Percentiles rank a stretch among this genome's conserved stretches.
Evolutionary conservation across 805 yeast species (phyloP).

Genomic region (Barnettozyma pratensis): DNA sequence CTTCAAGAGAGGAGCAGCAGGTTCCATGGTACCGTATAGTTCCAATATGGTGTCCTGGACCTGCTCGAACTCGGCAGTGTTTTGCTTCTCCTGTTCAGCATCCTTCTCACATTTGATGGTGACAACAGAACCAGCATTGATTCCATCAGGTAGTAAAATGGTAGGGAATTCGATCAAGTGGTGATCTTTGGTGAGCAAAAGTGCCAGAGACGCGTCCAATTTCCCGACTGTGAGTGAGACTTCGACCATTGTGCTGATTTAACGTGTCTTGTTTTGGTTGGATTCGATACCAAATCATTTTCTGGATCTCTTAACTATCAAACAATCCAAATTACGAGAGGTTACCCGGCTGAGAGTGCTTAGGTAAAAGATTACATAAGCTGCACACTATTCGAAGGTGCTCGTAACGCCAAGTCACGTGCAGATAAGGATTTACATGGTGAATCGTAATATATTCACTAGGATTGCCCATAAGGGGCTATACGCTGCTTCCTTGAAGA

Average conservation of each 20-base stretch:
- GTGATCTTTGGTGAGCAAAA: conserved; percentile 85
- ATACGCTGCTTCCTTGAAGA: too few relatives aligned
- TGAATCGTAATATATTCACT: too few relatives aligned
- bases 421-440: too few relatives aligned
- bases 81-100: conserved; percentile 54
- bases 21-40: conserved; percentile 68
- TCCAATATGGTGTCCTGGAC: conserved; percentile 71
- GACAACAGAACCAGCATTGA: conserved; percentile 87
- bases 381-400: too few relatives aligned
- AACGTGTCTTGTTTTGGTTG: too few relatives aligned
- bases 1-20: conserved; percentile 63
- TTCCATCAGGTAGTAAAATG: conserved; percentile 81
- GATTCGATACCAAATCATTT: too few relatives aligned
- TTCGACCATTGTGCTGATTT: conserved; percentile 55
- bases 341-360: too few relatives aligned
- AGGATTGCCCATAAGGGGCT: too few relatives aligned
- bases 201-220: conserved; percentile 90
- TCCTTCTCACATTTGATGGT: conserved; percentile 82
- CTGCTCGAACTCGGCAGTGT: conserved; percentile 49
- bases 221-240: conserved; percentile 94
- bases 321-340: too few relatives aligned
- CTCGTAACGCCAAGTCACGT: too few relatives aligned
- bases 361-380: too few relatives aligned
- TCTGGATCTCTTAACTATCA: too few relatives aligned
- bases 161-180: conserved; percentile 97